Base-by-base conservation (phyloP, 139 green algal genomes). In the Chlamydomonas schloesseri region DNA sequence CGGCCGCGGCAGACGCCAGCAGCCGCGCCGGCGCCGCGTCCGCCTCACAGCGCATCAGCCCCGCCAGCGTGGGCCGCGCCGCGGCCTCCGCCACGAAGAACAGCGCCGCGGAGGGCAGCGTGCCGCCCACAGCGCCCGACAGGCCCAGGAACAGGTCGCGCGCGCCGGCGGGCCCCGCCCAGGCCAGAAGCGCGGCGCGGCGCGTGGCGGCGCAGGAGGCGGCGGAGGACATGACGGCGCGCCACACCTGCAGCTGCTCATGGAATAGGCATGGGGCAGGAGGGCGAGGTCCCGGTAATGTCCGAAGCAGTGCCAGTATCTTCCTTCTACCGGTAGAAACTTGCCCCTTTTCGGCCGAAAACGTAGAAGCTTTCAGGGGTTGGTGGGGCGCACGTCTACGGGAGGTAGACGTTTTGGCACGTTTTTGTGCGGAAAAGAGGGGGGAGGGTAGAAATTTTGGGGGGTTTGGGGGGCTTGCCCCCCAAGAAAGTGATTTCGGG, bases 81-180 rank as follows among this genome's bases (percentile, higher is more conserved):
- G 42, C 78, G 69, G 94, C 91, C 73, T 96, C 94, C 1, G 88
- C 86, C 28, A 87, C 57, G 84, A 97, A 97, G 90, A 96, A 97
- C 17, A 96, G 3, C 0, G 93, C 34, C 0, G 92, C 91, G 17
- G 93, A 88, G 9, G 94, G 93, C 3, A 97, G 83, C 46, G 92
- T 95, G 42, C 93, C 93, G 26, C 94, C 33, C 29, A 96, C 47
- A 0, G 88, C 88, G 14, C 88, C 91, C 23, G 73, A 83, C 13
- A 95, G 64, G 33, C 95, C 95, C 55, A 93, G 71, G 83, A 94
- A 96, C 29, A 96, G 23, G 78, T 96, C 94, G 8, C 86, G 71
- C n/a, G 36, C 28, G 28, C 78, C 47, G 15, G 79, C 81, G 33
- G 69, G 47, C 2, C 69, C 53, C 26, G 69, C 28, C 81, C 68